phyloP scores from a whole-genome alignment of 805 yeast species.

The Cyberlindnera mrakii region DNA sequence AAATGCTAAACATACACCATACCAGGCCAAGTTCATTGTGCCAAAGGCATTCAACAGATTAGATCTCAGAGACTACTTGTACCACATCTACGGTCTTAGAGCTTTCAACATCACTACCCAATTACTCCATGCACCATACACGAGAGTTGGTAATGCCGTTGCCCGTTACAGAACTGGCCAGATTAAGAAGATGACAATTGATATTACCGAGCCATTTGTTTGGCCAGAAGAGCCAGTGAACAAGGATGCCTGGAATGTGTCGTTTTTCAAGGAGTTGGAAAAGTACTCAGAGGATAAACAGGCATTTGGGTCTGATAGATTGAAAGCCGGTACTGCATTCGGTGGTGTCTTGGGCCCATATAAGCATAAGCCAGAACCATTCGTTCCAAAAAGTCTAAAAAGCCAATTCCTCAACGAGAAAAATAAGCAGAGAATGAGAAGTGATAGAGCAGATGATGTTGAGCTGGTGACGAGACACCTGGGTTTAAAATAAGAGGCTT shows the following conservation, averaged over 20 bases:
- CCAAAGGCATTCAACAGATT: conserved; percentile 91
- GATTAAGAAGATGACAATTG: conserved; percentile 93
- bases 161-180: conserved; percentile 77
- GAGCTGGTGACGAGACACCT: conserved; percentile 19
- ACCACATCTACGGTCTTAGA: conserved; percentile 82
- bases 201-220: conserved; percentile 89
- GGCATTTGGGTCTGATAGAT: conserved; percentile 57
- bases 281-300: conserved; percentile 47
- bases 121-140: conserved; percentile 65
- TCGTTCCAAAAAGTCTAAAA: conserved; percentile 45
- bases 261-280: conserved; percentile 40
- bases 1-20: conserved; percentile 94
- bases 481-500: conserved; percentile 6
- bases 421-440: conserved; percentile 18
- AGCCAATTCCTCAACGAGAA: conserved; percentile 42
- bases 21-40: conserved; percentile 92
- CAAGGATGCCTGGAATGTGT: conserved; percentile 35
- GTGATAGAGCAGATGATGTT: conserved; percentile 13
- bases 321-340: conserved; percentile 65
- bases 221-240: conserved; percentile 72
- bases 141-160: conserved; percentile 49
- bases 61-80: conserved; percentile 90
- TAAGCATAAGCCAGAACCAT: conserved; percentile 58
- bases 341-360: conserved; percentile 60
- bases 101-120: conserved; percentile 87